These are phyloP conservation scores for Stentor coeruleus DNA, from an alignment of 73 alveolate species.

Conservation along the genomic window DNA sequence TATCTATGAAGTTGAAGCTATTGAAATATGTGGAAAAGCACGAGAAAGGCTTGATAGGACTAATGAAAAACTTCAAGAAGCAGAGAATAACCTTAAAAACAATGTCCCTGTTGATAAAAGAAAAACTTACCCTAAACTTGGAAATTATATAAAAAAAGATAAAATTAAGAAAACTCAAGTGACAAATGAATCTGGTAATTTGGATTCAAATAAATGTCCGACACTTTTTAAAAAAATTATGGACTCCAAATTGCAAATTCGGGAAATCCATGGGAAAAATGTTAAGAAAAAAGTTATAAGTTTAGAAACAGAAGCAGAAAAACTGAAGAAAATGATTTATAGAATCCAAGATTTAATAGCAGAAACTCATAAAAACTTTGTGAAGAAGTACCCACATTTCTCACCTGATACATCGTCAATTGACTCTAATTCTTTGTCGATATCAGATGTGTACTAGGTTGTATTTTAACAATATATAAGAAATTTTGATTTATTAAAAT, in stretches of 20 bases:
- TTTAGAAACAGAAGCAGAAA: background rate
- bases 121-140: background rate
- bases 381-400: background rate
- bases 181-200: background rate
- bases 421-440: too few species aligned
- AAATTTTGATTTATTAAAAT: too few species aligned
- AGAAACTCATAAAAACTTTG: background rate
- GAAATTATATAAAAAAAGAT: background rate
- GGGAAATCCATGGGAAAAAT: background rate
- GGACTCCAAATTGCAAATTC: background rate
- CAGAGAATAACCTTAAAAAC: background rate
- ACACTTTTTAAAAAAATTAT: too few species aligned
- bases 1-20: slow-evolving; percentile 43
- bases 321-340: too few species aligned
- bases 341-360: background rate
- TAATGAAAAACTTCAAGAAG: slow-evolving; percentile 29
- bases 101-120: background rate
- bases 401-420: background rate
- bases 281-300: background rate
- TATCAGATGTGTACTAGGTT: too few species aligned
- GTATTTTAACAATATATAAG: too few species aligned
- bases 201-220: background rate
- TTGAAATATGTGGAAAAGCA: slow-evolving; percentile 40
- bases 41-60: slow-evolving; percentile 31
- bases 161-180: background rate